Percentiles rank a stretch among this genome's conserved stretches.
These are phyloP conservation scores for Apiospora marii DNA, from an alignment of 2,329 filamentous ascomycete species.

Conservation along the genomic window DNA sequence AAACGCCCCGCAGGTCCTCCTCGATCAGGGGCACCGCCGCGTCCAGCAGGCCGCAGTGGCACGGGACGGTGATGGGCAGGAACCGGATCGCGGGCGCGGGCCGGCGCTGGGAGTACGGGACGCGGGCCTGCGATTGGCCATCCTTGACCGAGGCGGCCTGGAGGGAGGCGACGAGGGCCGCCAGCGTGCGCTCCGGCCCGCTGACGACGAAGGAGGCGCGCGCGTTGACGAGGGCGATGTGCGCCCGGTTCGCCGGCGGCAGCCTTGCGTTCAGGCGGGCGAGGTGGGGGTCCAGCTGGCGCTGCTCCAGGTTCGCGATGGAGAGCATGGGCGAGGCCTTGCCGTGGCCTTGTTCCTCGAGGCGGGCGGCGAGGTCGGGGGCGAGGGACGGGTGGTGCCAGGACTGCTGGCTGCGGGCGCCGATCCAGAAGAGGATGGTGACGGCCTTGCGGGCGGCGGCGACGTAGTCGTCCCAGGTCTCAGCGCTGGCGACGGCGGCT, in stretches of 20 bases:
- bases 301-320: conserved; percentile 21
- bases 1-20: conserved; percentile 33
- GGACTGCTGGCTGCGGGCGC: conserved; percentile 39
- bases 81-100: conserved; percentile 39
- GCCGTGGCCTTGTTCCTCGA: conserved; percentile 35
- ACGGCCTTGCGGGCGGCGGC: conserved; percentile 38
- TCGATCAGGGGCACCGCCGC: conserved; percentile 34
- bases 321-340: conserved; percentile 38
- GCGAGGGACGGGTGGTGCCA: conserved; percentile 32
- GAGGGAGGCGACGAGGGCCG: conserved; percentile 32
- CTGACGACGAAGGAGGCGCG: conserved; percentile 36
- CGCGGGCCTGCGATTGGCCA: conserved; percentile 36
- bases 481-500: conserved; percentile 42
- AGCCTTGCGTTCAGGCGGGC: conserved; percentile 30
- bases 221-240: conserved; percentile 37
- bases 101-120: conserved; percentile 44
- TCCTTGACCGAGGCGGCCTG: conserved; percentile 34
- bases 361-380: conserved; percentile 21
- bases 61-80: conserved; percentile 50
- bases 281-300: conserved; percentile 16
- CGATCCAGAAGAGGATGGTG: conserved; percentile 46
- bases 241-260: not conserved
- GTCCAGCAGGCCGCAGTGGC: conserved; percentile 47
- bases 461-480: conserved; percentile 45
- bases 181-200: conserved; percentile 36